phyloP scores from a whole-genome alignment of 495 filamentous ascomycete species.

The Trichoderma parareesei region DNA sequence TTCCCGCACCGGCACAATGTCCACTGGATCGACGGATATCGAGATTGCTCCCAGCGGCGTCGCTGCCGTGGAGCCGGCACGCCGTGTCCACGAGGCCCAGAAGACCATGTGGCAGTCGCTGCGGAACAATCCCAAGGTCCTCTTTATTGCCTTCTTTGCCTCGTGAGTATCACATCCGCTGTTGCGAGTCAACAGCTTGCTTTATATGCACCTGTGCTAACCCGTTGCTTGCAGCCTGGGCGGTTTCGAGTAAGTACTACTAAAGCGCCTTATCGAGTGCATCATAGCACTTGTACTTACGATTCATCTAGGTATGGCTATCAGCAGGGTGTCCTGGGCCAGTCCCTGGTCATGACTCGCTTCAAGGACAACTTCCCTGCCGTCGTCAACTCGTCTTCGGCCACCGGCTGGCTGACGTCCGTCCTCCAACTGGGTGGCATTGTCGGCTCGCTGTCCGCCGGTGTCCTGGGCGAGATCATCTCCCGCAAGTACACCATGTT shows the following conservation, averaged over 20 bases:
- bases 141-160: constrained; percentile 37
- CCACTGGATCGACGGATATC: constrained; percentile 3
- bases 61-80: constrained; percentile 8
- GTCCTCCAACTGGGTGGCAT: constrained; percentile 19
- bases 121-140: constrained; percentile 30
- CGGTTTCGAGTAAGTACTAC: constrained; percentile 25
- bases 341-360: constrained; percentile 34
- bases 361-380: constrained; percentile 38
- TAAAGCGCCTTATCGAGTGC: no score
- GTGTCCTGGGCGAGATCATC: constrained; percentile 18
- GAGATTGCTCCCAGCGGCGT: constrained; percentile 6
- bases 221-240: constrained; percentile 23
- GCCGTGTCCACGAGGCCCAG: not conserved
- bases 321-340: constrained; percentile 37
- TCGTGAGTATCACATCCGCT: constrained; percentile 20
- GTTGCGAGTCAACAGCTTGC: not conserved
- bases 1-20: not conserved
- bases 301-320: constrained; percentile 28
- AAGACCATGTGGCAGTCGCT: constrained; percentile 29
- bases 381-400: constrained; percentile 30
- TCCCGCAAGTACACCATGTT: constrained; percentile 22
- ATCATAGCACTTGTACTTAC: no score
- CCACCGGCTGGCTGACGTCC: constrained; percentile 36
- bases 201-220: not conserved
- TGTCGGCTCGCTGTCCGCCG: constrained; percentile 17